phyloP scores from a whole-genome alignment of 2,329 filamentous ascomycete genomes.

The Aspergillus terreus region DNA sequence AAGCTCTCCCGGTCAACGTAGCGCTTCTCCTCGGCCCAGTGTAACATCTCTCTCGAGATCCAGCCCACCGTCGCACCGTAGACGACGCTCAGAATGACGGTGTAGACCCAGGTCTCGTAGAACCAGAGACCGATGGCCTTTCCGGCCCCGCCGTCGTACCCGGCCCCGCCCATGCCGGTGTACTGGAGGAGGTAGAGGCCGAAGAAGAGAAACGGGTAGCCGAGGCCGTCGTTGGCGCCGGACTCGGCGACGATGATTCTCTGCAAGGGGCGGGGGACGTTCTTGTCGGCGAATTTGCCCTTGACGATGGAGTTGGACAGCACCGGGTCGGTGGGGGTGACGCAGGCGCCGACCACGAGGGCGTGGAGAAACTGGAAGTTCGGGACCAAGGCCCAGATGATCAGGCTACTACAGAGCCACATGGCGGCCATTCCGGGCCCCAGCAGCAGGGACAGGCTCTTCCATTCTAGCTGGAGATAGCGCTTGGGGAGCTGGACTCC shows the following conservation, averaged over 20 bases:
- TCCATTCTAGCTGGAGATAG: conserved; percentile 77
- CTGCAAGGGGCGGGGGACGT: conserved; percentile 77
- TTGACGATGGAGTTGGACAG: conserved; percentile 88
- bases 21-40: conserved; percentile 75
- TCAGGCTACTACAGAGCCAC: conserved; percentile 77
- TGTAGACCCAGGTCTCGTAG: conserved; percentile 79
- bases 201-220: conserved; percentile 84
- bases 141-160: conserved; percentile 55
- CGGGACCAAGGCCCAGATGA: conserved; percentile 75
- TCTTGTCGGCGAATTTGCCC: conserved; percentile 87
- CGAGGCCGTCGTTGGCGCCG: conserved; percentile 83
- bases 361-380: conserved; percentile 71
- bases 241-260: conserved; percentile 78
- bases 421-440: conserved; percentile 81
- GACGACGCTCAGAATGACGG: conserved; percentile 70
- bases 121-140: conserved; percentile 78
- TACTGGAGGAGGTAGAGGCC: conserved; percentile 81
- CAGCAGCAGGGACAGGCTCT: conserved; percentile 67
- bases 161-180: conserved; percentile 54
- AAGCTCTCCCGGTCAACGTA: conserved; percentile 87
- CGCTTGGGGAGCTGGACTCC: conserved; percentile 82
- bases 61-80: conserved; percentile 78
- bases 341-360: conserved; percentile 74
- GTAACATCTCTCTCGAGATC: conserved; percentile 75
- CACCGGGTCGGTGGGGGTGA: conserved; percentile 90